phyloP scores from a whole-genome alignment of 805 yeast genomes.

The Teunomyces cretensis region DNA sequence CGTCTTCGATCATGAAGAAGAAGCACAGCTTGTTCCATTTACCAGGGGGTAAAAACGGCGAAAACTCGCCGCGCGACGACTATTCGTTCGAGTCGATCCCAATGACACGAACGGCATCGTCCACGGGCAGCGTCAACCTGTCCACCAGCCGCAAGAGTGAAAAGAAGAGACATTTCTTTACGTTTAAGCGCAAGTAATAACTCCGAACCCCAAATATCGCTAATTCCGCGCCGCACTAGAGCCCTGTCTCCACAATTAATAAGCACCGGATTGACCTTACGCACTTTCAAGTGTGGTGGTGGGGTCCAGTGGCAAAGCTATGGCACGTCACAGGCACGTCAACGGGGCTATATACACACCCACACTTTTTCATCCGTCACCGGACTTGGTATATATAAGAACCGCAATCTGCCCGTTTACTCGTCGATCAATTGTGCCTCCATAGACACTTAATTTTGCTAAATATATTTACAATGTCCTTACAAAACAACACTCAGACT shows the following conservation, averaged over 20 bases:
- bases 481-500: conserved; percentile 11
- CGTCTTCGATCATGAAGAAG: conserved; percentile 4
- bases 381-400: neutral
- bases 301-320: neutral
- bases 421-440: no score
- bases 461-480: conserved; percentile 5
- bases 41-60: conserved; percentile 1
- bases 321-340: no score
- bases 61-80: neutral
- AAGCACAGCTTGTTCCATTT: conserved; percentile 4
- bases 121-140: conserved; percentile 5
- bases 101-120: conserved; percentile 1
- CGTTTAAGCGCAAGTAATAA: neutral
- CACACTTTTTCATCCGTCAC: neutral
- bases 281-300: no score
- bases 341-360: neutral
- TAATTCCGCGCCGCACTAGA: neutral
- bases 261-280: no score
- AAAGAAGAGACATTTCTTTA: neutral
- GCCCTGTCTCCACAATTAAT: neutral
- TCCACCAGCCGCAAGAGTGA: conserved; percentile 1
- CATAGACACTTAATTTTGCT: no score
- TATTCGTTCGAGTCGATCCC: neutral
- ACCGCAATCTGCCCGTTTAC: no score
- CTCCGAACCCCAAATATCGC: neutral